Conservation (phyloP, 2,329 filamentous ascomycete genomes). For the Leptographium lundbergii region DNA sequence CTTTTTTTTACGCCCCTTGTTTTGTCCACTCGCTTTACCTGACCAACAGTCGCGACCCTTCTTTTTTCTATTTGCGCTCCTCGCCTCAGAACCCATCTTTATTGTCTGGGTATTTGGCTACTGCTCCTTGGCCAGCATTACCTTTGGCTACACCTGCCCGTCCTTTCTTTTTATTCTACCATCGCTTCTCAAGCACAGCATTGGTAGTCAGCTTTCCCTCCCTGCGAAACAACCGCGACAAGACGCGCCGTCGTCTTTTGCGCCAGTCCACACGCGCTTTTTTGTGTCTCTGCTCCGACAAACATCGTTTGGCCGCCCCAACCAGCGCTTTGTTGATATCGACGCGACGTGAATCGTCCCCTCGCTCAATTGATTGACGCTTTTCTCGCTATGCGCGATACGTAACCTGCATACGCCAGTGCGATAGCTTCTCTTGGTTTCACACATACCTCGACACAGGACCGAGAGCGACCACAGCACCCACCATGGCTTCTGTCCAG, state of each 20-base stretch:
- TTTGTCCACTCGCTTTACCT: neutral
- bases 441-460: neutral
- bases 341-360: neutral
- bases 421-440: neutral
- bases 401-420: slow-evolving; percentile 1
- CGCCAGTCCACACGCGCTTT: neutral
- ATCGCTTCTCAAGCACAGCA: neutral
- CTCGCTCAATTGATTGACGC: neutral
- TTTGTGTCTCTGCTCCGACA: neutral
- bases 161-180: neutral
- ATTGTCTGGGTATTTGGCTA: neutral
- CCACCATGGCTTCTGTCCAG: slow-evolving; percentile 71
- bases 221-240: slow-evolving; percentile 2
- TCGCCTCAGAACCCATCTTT: neutral
- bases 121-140: neutral
- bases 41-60: neutral
- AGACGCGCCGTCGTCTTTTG: slow-evolving; percentile 4
- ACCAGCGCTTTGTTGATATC: neutral
- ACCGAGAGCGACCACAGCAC: slow-evolving; percentile 3
- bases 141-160: neutral
- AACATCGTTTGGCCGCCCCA: neutral
- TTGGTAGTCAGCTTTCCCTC: neutral
- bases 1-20: slow-evolving; percentile 2
- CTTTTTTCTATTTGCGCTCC: neutral
- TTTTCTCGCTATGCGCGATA: slow-evolving; percentile 3